phyloP scores from a whole-genome alignment of 371 early-diverging fungal species.

The Mortierella sp. region DNA sequence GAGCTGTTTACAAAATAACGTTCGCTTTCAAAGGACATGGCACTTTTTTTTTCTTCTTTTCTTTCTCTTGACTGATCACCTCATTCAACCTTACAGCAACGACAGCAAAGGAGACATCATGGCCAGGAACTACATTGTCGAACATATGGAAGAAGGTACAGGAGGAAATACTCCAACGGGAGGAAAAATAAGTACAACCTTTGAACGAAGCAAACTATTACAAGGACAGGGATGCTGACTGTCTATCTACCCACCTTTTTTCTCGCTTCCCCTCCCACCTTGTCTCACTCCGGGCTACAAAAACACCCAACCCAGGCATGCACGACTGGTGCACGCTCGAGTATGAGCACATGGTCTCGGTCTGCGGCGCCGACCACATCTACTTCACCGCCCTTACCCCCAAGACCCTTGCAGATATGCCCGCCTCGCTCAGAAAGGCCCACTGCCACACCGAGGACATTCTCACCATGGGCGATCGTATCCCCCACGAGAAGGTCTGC shows the following conservation, averaged over 20 bases:
- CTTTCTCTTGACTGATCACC: not conserved
- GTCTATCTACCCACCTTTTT: not conserved
- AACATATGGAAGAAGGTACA: constrained; percentile 80
- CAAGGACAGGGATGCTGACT: not conserved
- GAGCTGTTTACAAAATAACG: constrained; percentile 6
- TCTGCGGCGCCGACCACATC: constrained; percentile 69
- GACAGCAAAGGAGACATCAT: constrained; percentile 18
- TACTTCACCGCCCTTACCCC: constrained; percentile 72
- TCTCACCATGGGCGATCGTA: constrained; percentile 65
- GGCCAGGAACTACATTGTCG: constrained; percentile 73
- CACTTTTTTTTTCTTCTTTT: not conserved
- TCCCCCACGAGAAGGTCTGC: constrained; percentile 73
- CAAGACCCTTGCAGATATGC: constrained; percentile 65
- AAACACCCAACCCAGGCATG: constrained; percentile 58
- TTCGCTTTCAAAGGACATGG: not conserved
- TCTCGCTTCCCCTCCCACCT: not conserved
- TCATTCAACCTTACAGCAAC: not conserved
- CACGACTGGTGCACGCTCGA: constrained; percentile 83
- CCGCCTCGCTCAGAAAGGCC: constrained; percentile 67
- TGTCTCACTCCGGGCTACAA: not conserved
- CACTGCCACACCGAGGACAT: constrained; percentile 73
- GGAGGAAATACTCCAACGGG: not conserved
- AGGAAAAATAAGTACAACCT: not conserved
- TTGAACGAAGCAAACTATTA: not conserved
- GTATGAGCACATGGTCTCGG: constrained; percentile 81